Percentiles rank a stretch among this genome's conserved stretches.
These are phyloP conservation scores for Cryomyces minteri DNA, from an alignment of 495 filamentous ascomycete genomes.

Conservation along the genomic window DNA sequence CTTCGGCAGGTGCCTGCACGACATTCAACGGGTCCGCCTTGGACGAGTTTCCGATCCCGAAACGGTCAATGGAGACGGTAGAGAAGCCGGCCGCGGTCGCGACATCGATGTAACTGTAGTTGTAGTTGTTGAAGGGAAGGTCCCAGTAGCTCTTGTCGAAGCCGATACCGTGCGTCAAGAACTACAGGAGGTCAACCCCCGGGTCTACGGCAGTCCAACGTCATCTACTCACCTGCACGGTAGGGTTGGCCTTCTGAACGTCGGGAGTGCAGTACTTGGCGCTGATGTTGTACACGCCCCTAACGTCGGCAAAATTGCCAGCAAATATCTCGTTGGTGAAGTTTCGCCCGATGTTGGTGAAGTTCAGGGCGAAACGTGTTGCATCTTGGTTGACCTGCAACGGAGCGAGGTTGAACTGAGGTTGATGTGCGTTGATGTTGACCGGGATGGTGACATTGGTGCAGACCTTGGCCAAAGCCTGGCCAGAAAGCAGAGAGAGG, in stretches of 20 bases:
- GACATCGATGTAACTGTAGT: conserved; percentile 36
- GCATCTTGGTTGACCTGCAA: conserved; percentile 22
- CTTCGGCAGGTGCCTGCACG: conserved; percentile 32
- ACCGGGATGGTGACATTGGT: conserved; percentile 22
- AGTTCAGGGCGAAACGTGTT: conserved; percentile 19
- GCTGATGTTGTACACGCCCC: conserved; percentile 26
- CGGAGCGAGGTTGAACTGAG: conserved; percentile 18
- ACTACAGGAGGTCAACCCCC: too few relatives aligned
- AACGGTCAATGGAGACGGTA: conserved; percentile 36
- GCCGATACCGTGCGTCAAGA: conserved; percentile 44
- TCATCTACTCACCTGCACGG: conserved; percentile 21
- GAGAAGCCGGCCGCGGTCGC: conserved; percentile 32
- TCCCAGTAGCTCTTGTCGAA: conserved; percentile 48
- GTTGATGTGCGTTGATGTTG: conserved; percentile 18
- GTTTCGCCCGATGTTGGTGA: conserved; percentile 20
- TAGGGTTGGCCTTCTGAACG: conserved; percentile 10
- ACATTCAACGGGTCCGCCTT: conserved; percentile 34
- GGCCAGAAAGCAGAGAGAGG: conserved; percentile 2
- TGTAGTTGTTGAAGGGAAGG: conserved; percentile 29
- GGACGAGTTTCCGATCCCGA: conserved; percentile 37
- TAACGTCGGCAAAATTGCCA: conserved; percentile 18
- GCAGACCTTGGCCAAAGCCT: conserved; percentile 18
- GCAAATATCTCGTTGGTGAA: conserved; percentile 16
- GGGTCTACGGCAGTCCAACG: too few relatives aligned
- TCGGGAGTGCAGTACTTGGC: conserved; percentile 29